Evolutionary conservation across 148 eudicot species (phyloP).

Genomic region (Rhododendron molle): DNA sequence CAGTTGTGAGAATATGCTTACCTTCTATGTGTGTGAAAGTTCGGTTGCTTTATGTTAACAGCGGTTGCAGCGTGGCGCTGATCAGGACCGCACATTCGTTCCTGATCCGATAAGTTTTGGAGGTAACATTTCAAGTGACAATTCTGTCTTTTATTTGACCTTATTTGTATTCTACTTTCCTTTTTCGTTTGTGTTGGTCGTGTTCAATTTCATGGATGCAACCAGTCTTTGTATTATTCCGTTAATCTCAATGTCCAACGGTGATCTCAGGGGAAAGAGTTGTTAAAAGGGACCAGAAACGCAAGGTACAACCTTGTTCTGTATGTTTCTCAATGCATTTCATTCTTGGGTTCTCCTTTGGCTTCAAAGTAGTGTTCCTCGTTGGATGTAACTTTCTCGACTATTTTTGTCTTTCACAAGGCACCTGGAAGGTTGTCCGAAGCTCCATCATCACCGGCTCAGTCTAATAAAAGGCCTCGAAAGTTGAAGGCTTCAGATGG

Average conservation of each 20-base stretch:
- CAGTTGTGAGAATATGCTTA: not conserved
- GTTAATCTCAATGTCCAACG: not conserved
- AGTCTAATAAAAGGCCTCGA: conserved; percentile 85
- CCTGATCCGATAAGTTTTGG: conserved; percentile 73
- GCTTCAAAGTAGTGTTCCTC: not conserved
- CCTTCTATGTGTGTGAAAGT: not conserved
- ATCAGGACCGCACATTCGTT: conserved; percentile 71
- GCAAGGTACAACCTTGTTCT: conserved; percentile 44
- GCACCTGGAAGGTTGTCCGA: conserved; percentile 74
- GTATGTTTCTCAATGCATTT: not conserved
- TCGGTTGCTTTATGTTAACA: conserved; percentile 28
- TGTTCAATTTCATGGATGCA: not conserved
- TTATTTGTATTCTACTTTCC: not conserved
- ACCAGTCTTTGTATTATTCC: not conserved
- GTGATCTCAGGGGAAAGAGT: conserved; percentile 66
- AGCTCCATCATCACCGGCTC: conserved; percentile 85
- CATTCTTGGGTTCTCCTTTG: not conserved
- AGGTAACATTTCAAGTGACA: conserved; percentile 38
- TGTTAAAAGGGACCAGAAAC: conserved; percentile 87
- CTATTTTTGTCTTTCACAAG: conserved; percentile 27
- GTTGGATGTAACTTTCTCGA: not conserved
- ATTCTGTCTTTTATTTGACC: not conserved
- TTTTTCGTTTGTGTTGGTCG: not conserved
- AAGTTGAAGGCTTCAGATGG: conserved; percentile 67
- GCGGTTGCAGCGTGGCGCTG: conserved; percentile 58